Percentiles rank a stretch among this genome's conserved stretches.
Conservation (phyloP, 345 rosid species). For the Lepidium sativum region DNA sequence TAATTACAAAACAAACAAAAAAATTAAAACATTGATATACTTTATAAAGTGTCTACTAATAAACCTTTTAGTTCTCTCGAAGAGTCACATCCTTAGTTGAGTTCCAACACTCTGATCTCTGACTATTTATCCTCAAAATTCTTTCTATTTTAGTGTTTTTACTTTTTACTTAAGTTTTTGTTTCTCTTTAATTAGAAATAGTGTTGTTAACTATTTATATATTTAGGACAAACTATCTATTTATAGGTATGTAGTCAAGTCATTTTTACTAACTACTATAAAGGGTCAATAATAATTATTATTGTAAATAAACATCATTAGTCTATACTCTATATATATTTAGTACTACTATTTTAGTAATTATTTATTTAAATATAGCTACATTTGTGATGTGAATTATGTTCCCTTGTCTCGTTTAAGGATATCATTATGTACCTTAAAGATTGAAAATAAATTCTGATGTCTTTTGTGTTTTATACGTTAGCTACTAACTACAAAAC, state of each 20-base stretch:
- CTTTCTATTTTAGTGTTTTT: neutral
- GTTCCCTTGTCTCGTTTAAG: conserved; percentile 28
- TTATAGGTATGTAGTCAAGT: conserved; percentile 10
- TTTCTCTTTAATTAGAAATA: conserved; percentile 2
- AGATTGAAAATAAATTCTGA: neutral
- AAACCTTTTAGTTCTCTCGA: neutral
- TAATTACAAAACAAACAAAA: neutral
- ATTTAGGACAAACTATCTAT: neutral
- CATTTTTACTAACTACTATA: conserved; percentile 3
- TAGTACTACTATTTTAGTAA: neutral
- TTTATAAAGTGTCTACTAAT: neutral
- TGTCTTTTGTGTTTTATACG: neutral
- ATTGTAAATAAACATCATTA: conserved; percentile 8
- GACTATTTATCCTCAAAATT: neutral
- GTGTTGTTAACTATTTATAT: neutral
- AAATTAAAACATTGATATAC: neutral
- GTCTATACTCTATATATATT: neutral
- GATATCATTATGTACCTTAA: conserved; percentile 23
- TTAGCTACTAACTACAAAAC: too few species aligned
- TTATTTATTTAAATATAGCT: neutral
- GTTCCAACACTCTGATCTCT: conserved; percentile 18
- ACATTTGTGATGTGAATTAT: neutral
- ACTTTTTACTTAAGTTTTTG: neutral
- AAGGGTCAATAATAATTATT: neutral
- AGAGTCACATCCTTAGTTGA: conserved; percentile 20